Conservation (phyloP, 208 protist genomes). For the Crithidia brevicula region DNA sequence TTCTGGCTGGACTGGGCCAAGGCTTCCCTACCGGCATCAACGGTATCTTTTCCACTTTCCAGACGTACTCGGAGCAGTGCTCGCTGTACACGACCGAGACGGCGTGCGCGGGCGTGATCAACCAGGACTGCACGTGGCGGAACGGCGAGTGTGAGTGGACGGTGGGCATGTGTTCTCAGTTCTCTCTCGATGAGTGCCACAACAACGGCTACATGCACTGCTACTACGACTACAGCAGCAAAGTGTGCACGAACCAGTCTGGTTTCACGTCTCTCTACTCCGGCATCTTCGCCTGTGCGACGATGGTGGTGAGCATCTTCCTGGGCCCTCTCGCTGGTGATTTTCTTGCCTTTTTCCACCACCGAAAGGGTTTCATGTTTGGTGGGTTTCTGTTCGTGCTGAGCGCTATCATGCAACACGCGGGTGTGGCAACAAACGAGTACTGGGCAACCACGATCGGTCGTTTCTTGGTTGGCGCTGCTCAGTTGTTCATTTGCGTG, state of each 20-base stretch:
- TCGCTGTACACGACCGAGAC: constrained; percentile 18
- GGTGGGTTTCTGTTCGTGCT: constrained; percentile 53
- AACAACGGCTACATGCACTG: constrained; percentile 20
- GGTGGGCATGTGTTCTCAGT: constrained; percentile 14
- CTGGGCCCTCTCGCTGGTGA: constrained; percentile 11
- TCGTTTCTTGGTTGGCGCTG: constrained; percentile 68
- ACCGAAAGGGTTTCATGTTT: constrained; percentile 17
- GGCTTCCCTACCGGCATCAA: constrained; percentile 20
- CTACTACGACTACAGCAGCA: constrained; percentile 16
- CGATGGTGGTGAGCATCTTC: constrained; percentile 16
- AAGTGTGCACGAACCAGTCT: constrained; percentile 6
- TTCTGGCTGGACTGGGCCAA: constrained; percentile 12
- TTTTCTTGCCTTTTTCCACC: constrained; percentile 14
- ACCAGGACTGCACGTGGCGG: constrained; percentile 22
- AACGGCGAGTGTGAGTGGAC: constrained; percentile 10
- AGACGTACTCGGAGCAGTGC: constrained; percentile 19
- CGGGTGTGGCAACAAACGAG: constrained; percentile 38
- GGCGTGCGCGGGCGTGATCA: constrained; percentile 13
- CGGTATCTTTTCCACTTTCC: constrained; percentile 15
- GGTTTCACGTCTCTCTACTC: constrained; percentile 13
- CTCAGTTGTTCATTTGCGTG: constrained; percentile 54
- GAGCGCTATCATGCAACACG: constrained; percentile 59
- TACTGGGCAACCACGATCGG: constrained; percentile 67
- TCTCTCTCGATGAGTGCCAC: constrained; percentile 10
- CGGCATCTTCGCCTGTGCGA: constrained; percentile 11